Percentiles rank a stretch among this genome's conserved stretches.
phyloP scores from a whole-genome alignment of 768 basidiomycete genomes.

The Podaxis sp. region DNA sequence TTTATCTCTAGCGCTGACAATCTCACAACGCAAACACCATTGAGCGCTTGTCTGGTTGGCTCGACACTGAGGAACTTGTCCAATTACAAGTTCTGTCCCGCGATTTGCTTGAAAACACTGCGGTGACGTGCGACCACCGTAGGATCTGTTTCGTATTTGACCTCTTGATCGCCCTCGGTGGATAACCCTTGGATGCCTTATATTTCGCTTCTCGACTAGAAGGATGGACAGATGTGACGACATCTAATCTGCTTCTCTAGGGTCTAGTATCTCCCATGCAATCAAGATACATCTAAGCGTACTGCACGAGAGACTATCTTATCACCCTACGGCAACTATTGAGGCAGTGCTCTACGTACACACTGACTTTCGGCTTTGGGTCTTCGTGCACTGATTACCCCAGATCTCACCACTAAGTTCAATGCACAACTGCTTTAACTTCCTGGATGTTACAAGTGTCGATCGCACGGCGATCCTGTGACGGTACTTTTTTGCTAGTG shows the following conservation, averaged over 20 bases:
- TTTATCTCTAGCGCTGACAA: neutral
- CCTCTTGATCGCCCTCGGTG: neutral
- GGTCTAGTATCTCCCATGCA: neutral
- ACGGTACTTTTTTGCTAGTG: constrained; percentile 6
- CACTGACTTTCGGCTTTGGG: neutral
- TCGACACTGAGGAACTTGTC: neutral
- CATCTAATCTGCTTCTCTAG: constrained; percentile 7
- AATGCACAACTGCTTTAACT: neutral
- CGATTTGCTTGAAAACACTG: neutral
- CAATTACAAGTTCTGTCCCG: neutral
- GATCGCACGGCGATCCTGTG: constrained; percentile 3
- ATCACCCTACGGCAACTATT: neutral
- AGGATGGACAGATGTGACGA: constrained; percentile 4
- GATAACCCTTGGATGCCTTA: neutral
- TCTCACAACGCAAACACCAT: neutral
- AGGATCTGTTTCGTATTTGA: neutral
- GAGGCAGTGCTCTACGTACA: neutral
- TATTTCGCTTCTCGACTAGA: neutral
- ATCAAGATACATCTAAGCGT: constrained; percentile 1
- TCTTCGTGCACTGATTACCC: neutral
- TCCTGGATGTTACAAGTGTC: neutral
- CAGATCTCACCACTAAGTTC: neutral
- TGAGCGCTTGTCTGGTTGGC: neutral
- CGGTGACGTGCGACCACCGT: neutral
- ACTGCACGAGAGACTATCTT: neutral